Conservation (phyloP, 495 filamentous ascomycete species). For the Trichocladium uniseriatum region DNA sequence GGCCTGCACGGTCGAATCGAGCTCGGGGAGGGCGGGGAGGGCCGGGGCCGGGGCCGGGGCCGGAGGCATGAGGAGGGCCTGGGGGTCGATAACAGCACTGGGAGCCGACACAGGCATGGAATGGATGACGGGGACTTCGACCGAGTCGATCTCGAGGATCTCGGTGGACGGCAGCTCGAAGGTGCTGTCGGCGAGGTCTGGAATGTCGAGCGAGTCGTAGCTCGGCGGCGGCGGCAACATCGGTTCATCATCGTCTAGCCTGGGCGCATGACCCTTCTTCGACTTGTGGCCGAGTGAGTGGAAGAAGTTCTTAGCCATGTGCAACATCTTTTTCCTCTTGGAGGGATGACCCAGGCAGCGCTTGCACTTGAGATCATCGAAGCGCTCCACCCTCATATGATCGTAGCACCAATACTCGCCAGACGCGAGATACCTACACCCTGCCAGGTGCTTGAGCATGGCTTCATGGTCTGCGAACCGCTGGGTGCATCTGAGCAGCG, state of each 20-base stretch:
- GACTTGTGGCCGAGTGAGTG: slow-evolving; percentile 39
- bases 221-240: slow-evolving; percentile 29
- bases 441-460: slow-evolving; percentile 38
- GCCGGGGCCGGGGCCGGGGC: no score
- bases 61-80: slow-evolving; percentile 19
- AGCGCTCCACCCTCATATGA: slow-evolving; percentile 39
- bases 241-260: slow-evolving; percentile 16
- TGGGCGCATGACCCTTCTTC: slow-evolving; percentile 16
- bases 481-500: slow-evolving; percentile 33
- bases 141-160: slow-evolving; percentile 40
- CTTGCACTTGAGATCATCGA: slow-evolving; percentile 39
- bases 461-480: slow-evolving; percentile 35
- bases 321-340: slow-evolving; percentile 38
- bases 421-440: slow-evolving; percentile 32
- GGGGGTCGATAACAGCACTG: slow-evolving; percentile 23
- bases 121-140: slow-evolving; percentile 16
- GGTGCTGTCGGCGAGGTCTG: slow-evolving; percentile 1
- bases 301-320: slow-evolving; percentile 41
- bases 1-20: slow-evolving; percentile 22
- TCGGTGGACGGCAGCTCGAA: slow-evolving; percentile 34
- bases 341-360: slow-evolving; percentile 37
- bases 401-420: slow-evolving; percentile 42
- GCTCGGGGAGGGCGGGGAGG: slow-evolving; percentile 22
- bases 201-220: slow-evolving; percentile 33
- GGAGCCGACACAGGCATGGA: slow-evolving; percentile 4